Percentiles rank a stretch among this genome's conserved stretches.
These are phyloP conservation scores for Coprinopsis marcescibilis DNA, from an alignment of 768 basidiomycete species.

Conservation along the genomic window DNA sequence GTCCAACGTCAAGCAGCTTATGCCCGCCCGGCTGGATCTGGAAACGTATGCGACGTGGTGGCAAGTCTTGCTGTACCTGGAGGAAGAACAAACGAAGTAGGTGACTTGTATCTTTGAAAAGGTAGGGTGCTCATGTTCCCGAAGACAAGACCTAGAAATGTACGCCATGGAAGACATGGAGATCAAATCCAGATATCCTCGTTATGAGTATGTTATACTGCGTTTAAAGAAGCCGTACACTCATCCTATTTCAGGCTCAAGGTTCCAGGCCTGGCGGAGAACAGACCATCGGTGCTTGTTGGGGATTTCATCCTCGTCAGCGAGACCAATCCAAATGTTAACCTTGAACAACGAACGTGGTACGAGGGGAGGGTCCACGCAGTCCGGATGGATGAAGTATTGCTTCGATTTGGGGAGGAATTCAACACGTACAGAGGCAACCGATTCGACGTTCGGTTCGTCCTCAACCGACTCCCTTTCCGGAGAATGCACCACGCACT, in stretches of 20 bases:
- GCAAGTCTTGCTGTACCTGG: slow-evolving; percentile 40
- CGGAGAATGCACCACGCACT: slow-evolving; percentile 54
- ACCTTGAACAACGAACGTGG: slow-evolving; percentile 23
- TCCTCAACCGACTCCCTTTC: slow-evolving; percentile 46
- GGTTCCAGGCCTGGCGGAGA: slow-evolving; percentile 53
- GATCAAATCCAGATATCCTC: slow-evolving; percentile 28
- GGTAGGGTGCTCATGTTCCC: slow-evolving; percentile 1
- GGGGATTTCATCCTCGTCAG: slow-evolving; percentile 41
- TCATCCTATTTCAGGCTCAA: slow-evolving; percentile 42
- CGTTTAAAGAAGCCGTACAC: too few species aligned
- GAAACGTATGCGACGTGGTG: slow-evolving; percentile 40
- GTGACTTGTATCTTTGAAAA: slow-evolving; percentile 10
- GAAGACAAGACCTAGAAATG: slow-evolving; percentile 32
- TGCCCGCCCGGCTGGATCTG: slow-evolving; percentile 31
- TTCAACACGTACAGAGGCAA: slow-evolving; percentile 37
- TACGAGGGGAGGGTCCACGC: slow-evolving; percentile 45
- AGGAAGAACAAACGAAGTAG: slow-evolving; percentile 44
- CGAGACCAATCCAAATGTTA: slow-evolving; percentile 17
- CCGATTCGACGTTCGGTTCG: slow-evolving; percentile 50
- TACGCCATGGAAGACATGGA: slow-evolving; percentile 32
- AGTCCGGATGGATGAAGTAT: slow-evolving; percentile 36
- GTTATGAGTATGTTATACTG: slow-evolving; percentile 40
- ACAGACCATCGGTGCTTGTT: slow-evolving; percentile 51
- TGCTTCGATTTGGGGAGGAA: slow-evolving; percentile 38
- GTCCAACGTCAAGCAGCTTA: slow-evolving; percentile 23